Percentiles rank a stretch among this genome's conserved stretches.
Evolutionary conservation across 208 protist genomes (phyloP).

Genomic region (Herpetomonas muscarum): DNA sequence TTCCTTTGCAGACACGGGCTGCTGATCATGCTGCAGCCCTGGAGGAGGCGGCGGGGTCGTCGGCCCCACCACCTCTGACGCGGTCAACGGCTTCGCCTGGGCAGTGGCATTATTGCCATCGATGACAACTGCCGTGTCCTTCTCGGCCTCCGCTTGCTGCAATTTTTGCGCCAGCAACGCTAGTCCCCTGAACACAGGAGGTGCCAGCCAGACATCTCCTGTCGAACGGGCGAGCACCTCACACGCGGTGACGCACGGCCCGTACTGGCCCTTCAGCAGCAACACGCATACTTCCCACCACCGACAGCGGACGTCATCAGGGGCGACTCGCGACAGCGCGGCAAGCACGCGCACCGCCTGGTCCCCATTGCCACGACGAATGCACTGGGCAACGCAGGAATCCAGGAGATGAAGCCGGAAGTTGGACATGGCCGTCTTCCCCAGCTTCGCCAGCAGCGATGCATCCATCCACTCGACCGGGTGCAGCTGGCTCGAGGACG

Average conservation of each 20-base stretch:
- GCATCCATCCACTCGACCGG: conserved; percentile 10
- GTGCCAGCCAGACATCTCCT: background rate
- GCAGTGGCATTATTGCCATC: too few relatives aligned
- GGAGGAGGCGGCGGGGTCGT: too few relatives aligned
- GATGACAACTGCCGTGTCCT: too few relatives aligned
- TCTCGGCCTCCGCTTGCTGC: background rate
- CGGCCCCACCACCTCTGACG: too few relatives aligned
- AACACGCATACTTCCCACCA: conserved; percentile 12
- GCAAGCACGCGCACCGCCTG: background rate
- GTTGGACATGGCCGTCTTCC: background rate
- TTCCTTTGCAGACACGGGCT: too few relatives aligned
- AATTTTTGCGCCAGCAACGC: background rate
- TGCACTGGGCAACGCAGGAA: background rate
- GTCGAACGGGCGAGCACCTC: conserved; percentile 9
- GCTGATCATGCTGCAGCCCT: too few relatives aligned
- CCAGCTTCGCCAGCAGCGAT: conserved; percentile 1
- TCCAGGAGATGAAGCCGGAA: background rate
- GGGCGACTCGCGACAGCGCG: background rate
- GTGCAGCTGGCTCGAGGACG: conserved; percentile 10
- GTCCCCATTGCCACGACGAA: background rate
- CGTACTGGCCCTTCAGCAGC: conserved; percentile 12
- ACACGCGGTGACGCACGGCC: conserved; percentile 15
- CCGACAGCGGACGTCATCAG: conserved; percentile 5
- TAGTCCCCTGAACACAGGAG: background rate
- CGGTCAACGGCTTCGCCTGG: too few relatives aligned